phyloP scores from a whole-genome alignment of 148 eudicot species.

The Nepenthes gracilis region DNA sequence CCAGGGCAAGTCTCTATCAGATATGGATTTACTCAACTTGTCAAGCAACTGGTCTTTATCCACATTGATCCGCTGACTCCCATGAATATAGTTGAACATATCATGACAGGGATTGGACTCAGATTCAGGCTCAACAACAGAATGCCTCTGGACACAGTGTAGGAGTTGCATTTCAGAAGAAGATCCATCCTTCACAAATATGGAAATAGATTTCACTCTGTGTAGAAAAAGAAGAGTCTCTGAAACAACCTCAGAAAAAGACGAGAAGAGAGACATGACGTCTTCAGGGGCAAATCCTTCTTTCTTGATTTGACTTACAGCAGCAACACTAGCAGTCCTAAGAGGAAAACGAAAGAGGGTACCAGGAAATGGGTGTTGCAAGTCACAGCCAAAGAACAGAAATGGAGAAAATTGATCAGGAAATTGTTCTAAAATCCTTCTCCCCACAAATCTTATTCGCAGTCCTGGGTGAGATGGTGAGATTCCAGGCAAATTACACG shows the following conservation, averaged over 20 bases:
- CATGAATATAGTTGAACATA: constrained; percentile 48
- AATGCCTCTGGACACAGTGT: constrained; percentile 56
- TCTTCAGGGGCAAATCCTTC: constrained; percentile 84
- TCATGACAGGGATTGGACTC: constrained; percentile 39
- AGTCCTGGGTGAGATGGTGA: constrained; percentile 98
- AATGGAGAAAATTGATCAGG: constrained; percentile 99
- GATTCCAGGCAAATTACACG: constrained; percentile 89
- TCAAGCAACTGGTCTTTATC: constrained; percentile 56
- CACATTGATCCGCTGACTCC: constrained; percentile 35
- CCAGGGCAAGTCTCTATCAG: constrained; percentile 60
- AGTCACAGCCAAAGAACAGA: constrained; percentile 88
- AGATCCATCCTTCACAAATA: constrained; percentile 74
- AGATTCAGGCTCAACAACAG: constrained; percentile 48
- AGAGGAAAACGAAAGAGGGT: constrained; percentile 98
- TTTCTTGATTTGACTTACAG: constrained; percentile 88
- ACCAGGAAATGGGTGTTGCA: constrained; percentile 80
- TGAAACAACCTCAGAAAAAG: constrained; percentile 83
- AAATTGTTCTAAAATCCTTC: constrained; percentile 82
- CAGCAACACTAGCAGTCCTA: constrained; percentile 59
- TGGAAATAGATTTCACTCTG: constrained; percentile 76
- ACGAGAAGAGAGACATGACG: constrained; percentile 78
- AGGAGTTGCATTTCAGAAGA: constrained; percentile 70
- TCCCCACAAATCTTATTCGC: constrained; percentile 84
- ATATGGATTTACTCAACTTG: constrained; percentile 45
- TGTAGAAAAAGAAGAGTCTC: constrained; percentile 86